Percentiles rank a stretch among this genome's conserved stretches.
phyloP scores from a whole-genome alignment of 2,329 filamentous ascomycete genomes.

The Ophiostoma angusticollis region DNA sequence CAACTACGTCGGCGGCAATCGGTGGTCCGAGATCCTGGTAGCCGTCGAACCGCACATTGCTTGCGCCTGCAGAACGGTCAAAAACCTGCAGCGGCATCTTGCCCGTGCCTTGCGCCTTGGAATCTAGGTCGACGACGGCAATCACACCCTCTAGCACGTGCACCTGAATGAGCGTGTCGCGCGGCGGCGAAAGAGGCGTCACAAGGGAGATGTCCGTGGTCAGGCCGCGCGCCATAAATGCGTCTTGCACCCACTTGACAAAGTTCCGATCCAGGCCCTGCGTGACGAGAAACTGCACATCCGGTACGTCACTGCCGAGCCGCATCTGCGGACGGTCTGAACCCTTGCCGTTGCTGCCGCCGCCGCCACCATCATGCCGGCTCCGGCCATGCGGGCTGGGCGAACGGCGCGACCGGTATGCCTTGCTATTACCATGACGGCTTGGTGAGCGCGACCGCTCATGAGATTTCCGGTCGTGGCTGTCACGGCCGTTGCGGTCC shows the following conservation, averaged over 20 bases:
- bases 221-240: slow-evolving; percentile 59
- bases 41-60: slow-evolving; percentile 72
- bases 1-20: slow-evolving; percentile 68
- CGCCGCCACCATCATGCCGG: too few relatives aligned
- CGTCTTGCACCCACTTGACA: slow-evolving; percentile 66
- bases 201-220: slow-evolving; percentile 70
- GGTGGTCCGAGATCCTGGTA: slow-evolving; percentile 71
- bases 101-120: slow-evolving; percentile 52
- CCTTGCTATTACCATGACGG: slow-evolving; percentile 31
- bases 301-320: slow-evolving; percentile 63
- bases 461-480: slow-evolving; percentile 28
- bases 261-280: slow-evolving; percentile 70
- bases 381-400: slow-evolving; percentile 48
- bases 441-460: slow-evolving; percentile 60
- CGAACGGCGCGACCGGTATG: slow-evolving; percentile 52
- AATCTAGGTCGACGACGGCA: slow-evolving; percentile 66
- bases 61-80: slow-evolving; percentile 60
- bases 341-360: slow-evolving; percentile 38
- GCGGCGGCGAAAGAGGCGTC: slow-evolving; percentile 55
- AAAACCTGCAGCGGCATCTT: slow-evolving; percentile 78
- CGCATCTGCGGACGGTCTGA: slow-evolving; percentile 28
- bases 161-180: slow-evolving; percentile 66
- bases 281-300: slow-evolving; percentile 76
- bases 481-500: slow-evolving; percentile 28
- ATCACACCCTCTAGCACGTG: slow-evolving; percentile 83